Conservation (phyloP, 2,329 filamentous ascomycete genomes). For the Verticillium tricorpus region DNA sequence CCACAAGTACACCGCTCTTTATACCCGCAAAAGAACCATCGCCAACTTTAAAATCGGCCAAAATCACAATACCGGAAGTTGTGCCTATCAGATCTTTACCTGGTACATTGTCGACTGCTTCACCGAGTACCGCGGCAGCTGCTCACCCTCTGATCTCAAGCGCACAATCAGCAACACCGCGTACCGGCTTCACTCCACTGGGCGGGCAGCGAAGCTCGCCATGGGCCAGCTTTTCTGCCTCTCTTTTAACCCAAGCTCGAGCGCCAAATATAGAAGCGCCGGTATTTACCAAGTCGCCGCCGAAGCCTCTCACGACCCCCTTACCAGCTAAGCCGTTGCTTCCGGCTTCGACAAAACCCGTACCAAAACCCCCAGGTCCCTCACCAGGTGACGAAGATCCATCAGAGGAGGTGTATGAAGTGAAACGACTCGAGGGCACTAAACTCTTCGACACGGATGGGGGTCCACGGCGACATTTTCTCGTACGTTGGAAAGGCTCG, state of each 20-base stretch:
- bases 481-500: slow-evolving; percentile 52
- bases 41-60: not conserved
- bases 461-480: slow-evolving; percentile 37
- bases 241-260: not conserved
- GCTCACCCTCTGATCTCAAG: not conserved
- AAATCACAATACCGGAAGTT: not conserved
- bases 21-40: not conserved
- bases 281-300: not conserved
- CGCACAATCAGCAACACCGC: not conserved
- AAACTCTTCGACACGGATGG: slow-evolving; percentile 31
- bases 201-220: not conserved
- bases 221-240: not conserved
- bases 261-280: not conserved
- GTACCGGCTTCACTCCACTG: slow-evolving; percentile 7
- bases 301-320: not conserved
- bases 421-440: slow-evolving; percentile 40
- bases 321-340: not conserved
- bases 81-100: not conserved
- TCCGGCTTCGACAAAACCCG: not conserved
- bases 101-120: not conserved
- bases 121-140: not conserved
- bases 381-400: slow-evolving; percentile 9
- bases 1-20: not conserved
- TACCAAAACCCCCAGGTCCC: not conserved
- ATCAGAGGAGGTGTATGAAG: slow-evolving; percentile 31